Evolutionary conservation across 31 red algal genomes (phyloP), one percentile per base, ranked within the genome.

Genomic region (Porphyra umbilicalis): DNA sequence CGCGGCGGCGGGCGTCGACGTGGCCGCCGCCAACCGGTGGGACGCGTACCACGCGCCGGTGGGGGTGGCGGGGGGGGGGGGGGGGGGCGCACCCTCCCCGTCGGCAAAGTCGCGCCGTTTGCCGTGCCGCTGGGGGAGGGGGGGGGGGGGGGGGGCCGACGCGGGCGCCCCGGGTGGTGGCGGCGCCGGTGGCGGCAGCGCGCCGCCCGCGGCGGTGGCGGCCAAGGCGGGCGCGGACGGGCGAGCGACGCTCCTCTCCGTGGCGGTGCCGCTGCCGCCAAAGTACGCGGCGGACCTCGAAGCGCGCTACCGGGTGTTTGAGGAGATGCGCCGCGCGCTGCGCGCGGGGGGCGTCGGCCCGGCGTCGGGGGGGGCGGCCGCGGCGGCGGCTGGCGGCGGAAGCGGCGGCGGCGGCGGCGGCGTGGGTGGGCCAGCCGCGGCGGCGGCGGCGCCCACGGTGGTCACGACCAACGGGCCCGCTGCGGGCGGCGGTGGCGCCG

Each of bases 31-130:
- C 10, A 96, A 96, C 83, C 78, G 85, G 18, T 96, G 94, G 94
- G 87, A 96, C 76, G 86, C 89, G 75, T 92, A 89, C 68, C 92
- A 90, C 77, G 75, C 86, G 76, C 91, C 91, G 71, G 91, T 84
- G 37, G 84, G 76, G 36, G 37, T 83, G 71, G 74, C 79, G 57
- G 90, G 88, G 34, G 77, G 84, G n/a, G 84, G 78, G 35, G 86
- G 88, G 38, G 9, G 93, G 85, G 29, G 20, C 33, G 68, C 83
- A 57, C 93, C 88, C 57, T 71, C 16, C 25, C 57, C 0, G 57
- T 71, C 9, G 93, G 90, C 30, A 76, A 88, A n/a, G 86, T 95
- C 57, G 77, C 87, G 31, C 93, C 93, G 1, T 95, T 95, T 87
- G 88, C 88, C 25, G 93, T 95, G 16, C 93, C 93, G 33, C 83